phyloP scores from a whole-genome alignment of 2,329 filamentous ascomycete genomes.

The Xylariomycetidae sp. region DNA sequence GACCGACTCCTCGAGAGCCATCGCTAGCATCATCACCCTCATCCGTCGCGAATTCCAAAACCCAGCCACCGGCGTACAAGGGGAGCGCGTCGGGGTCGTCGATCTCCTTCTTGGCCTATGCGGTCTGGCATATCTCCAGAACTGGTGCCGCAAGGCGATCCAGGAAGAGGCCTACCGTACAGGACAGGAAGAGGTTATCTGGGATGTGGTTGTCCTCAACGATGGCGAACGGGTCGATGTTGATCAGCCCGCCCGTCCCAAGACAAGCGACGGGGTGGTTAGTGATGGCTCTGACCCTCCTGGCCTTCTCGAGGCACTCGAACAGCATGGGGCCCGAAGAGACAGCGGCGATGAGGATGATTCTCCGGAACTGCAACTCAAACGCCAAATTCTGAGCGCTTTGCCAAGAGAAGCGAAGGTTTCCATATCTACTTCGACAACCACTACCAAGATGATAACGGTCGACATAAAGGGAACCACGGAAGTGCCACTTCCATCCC shows the following conservation, averaged over 20 bases:
- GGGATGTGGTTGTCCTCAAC: slow-evolving; percentile 60
- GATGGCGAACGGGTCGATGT: slow-evolving; percentile 54
- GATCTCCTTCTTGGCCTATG: slow-evolving; percentile 57
- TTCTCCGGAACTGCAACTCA: slow-evolving; percentile 40
- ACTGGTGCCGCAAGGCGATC: slow-evolving; percentile 45
- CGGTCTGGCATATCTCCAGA: slow-evolving; percentile 56
- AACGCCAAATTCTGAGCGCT: slow-evolving; percentile 48
- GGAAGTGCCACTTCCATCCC: slow-evolving; percentile 44
- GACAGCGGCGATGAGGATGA: slow-evolving; percentile 34
- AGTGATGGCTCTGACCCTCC: too few relatives aligned
- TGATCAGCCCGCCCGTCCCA: too few relatives aligned
- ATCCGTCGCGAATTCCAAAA: slow-evolving; percentile 60
- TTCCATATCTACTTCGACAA: slow-evolving; percentile 53
- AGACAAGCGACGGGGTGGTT: too few relatives aligned
- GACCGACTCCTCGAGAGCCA: slow-evolving; percentile 62
- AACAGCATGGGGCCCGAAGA: slow-evolving; percentile 24
- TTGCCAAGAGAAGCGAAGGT: slow-evolving; percentile 51
- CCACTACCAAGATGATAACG: slow-evolving; percentile 57
- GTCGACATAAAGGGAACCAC: slow-evolving; percentile 53
- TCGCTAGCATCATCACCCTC: slow-evolving; percentile 59
- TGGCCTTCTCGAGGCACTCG: slow-evolving; percentile 30
- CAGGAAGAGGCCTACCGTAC: slow-evolving; percentile 43
- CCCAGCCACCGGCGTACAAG: slow-evolving; percentile 51
- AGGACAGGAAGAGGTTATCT: slow-evolving; percentile 51
- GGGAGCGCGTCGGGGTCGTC: slow-evolving; percentile 53